Percentiles rank a stretch among this genome's conserved stretches.
Conservation (phyloP, 129 eudicot genomes). For the Pseudognaphalium luteoalbum region DNA sequence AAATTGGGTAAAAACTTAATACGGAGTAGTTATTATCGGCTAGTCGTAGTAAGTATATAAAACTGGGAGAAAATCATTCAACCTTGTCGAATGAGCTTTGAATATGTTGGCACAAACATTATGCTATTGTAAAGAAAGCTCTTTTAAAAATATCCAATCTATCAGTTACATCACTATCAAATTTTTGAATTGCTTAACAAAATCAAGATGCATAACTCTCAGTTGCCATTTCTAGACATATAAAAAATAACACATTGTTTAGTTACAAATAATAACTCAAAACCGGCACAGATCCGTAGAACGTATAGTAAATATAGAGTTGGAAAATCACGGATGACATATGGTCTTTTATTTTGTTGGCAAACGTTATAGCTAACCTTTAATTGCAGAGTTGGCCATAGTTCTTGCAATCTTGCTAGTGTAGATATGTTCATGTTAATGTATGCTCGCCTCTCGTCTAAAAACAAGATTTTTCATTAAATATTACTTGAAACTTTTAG, state of each 20-base stretch:
- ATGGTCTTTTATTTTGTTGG: background rate
- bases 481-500: background rate
- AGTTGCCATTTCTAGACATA: too few relatives aligned
- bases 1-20: conserved; percentile 29
- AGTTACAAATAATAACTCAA: too few relatives aligned
- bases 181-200: too few relatives aligned
- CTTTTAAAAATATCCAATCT: too few relatives aligned
- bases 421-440: background rate
- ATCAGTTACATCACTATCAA: too few relatives aligned
- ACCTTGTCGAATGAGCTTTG: background rate
- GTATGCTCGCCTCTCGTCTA: background rate
- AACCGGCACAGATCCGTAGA: too few relatives aligned
- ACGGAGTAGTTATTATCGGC: background rate
- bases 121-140: background rate
- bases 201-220: too few relatives aligned
- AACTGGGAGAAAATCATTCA: background rate
- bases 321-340: too few relatives aligned
- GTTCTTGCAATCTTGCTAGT: background rate
- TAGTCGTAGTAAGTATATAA: background rate
- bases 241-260: too few relatives aligned
- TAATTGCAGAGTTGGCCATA: background rate
- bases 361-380: background rate
- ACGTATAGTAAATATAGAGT: too few relatives aligned
- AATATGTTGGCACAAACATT: background rate
- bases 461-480: background rate